A percentile compares a stretch with the other conserved stretches of the same genome.
Conservation (phyloP, 805 yeast species). For the Saccharomyces jurei region DNA sequence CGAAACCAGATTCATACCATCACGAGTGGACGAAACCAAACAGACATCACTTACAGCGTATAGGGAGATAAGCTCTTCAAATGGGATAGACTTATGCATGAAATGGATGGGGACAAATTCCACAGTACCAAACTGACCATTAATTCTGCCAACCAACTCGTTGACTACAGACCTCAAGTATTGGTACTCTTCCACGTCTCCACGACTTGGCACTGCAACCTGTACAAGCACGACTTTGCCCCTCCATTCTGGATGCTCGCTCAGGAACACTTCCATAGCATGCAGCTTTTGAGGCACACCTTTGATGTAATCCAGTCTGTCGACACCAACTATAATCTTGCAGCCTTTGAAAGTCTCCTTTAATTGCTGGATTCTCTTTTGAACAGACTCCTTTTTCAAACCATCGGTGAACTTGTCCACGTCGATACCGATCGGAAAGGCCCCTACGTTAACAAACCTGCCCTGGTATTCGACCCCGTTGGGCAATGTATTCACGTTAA, state of each 20-base stretch:
- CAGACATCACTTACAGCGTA: slow-evolving; percentile 86
- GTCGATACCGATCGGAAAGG: slow-evolving; percentile 98
- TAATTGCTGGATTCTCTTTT: slow-evolving; percentile 55
- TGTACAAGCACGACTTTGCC: slow-evolving; percentile 94
- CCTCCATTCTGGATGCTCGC: slow-evolving; percentile 95
- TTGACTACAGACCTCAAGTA: slow-evolving; percentile 87
- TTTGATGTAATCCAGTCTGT: slow-evolving; percentile 90
- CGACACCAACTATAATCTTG: slow-evolving; percentile 92
- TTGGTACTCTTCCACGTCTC: slow-evolving; percentile 97
- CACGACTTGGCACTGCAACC: slow-evolving; percentile 95
- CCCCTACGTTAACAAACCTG: slow-evolving; percentile 78
- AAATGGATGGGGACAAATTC: slow-evolving; percentile 97
- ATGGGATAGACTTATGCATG: slow-evolving; percentile 85
- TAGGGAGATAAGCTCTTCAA: slow-evolving; percentile 83
- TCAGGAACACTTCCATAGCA: slow-evolving; percentile 87
- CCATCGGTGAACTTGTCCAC: slow-evolving; percentile 86
- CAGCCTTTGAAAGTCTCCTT: slow-evolving; percentile 61
- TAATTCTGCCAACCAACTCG: slow-evolving; percentile 92
- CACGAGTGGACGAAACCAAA: slow-evolving; percentile 87
- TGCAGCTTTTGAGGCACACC: slow-evolving; percentile 97
- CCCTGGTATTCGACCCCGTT: slow-evolving; percentile 79
- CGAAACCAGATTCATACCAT: slow-evolving; percentile 95
- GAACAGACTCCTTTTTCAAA: slow-evolving; percentile 52
- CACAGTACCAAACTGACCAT: slow-evolving; percentile 92
- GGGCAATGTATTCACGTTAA: slow-evolving; percentile 77